Evolutionary conservation across 1,139 yeast genomes (phyloP), one percentile per base, ranked within the genome.

Genomic region (Meyerozyma guilliermondii): DNA sequence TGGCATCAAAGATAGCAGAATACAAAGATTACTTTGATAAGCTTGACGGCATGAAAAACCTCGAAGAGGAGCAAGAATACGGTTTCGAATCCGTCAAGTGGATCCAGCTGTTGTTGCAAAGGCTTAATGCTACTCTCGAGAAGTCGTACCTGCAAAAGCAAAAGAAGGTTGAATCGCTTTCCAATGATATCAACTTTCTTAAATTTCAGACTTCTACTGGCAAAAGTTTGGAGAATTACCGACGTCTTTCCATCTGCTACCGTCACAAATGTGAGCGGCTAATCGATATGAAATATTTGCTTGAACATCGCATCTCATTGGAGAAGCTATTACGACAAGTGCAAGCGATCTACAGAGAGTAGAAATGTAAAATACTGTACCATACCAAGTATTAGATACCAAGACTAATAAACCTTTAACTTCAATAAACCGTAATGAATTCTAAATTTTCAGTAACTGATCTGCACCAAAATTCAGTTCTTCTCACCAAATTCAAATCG

Each of bases 1-100:
- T 33, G 36, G 36, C 36, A 8, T 20, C 23, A 5, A 33, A 33
- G 36, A 33, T 33, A 17, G 23, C 36, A 11, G 36, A 33, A 13
- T 33, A 33, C 20, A 33, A 33, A 10, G 14, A 33, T 9, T 20
- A 33, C 36, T 33, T 33, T 14, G 34, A 30, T 8, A 30, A 16
- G 20, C 24, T 10, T 10, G 33, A 29, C 6, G 14, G 10, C 33
- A 13, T 13, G n/a, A 18, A 29, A n/a, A 14, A 5, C 14, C 7
- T 13, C 5, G 7, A 10, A 8, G 33, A 8, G 7, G 33, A 4
- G 7, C 36, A 33, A 13, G 24, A 16, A 23, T 33, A 33, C 24
- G 14, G 10, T 9, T 5, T 9, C 8, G 36, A 33, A 10, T 17
- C 36, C 3, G 24, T 33, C 16, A 9, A 20, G 13, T 33, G 24